Conservation (phyloP, 2,329 filamentous ascomycete genomes). For the Intubia oerlemansii region DNA sequence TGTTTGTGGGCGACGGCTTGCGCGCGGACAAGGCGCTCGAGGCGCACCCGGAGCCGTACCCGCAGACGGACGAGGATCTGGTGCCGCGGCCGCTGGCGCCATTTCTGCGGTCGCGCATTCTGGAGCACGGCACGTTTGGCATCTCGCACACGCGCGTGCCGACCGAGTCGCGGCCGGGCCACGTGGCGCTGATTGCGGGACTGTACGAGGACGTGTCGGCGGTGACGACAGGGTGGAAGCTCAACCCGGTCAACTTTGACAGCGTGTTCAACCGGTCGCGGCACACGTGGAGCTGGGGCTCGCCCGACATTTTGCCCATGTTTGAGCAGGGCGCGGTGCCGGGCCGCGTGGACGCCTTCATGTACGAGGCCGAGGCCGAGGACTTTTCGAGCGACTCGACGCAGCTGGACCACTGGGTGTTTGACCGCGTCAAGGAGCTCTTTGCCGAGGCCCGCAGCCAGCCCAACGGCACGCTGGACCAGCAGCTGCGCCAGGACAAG, state of each 20-base stretch:
- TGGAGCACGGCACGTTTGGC: constrained; percentile 83
- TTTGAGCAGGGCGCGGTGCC: constrained; percentile 83
- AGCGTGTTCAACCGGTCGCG: constrained; percentile 93
- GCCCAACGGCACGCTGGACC: constrained; percentile 59
- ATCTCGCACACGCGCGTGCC: constrained; percentile 94
- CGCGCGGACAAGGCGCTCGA: constrained; percentile 97
- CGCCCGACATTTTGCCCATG: constrained; percentile 93
- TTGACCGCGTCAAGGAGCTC: constrained; percentile 74
- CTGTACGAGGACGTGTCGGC: constrained; percentile 96
- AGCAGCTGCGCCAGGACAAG: constrained; percentile 59
- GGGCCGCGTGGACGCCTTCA: constrained; percentile 70
- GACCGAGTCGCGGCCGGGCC: constrained; percentile 86
- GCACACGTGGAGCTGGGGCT: constrained; percentile 99
- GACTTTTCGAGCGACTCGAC: constrained; percentile 74
- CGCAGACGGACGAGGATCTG: constrained; percentile 41
- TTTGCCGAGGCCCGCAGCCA: constrained; percentile 59
- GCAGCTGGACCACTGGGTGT: constrained; percentile 81
- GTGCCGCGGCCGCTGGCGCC: constrained; percentile 65
- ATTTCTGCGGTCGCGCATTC: constrained; percentile 71
- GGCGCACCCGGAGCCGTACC: constrained; percentile 71
- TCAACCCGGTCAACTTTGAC: constrained; percentile 96
- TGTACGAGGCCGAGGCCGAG: constrained; percentile 66
- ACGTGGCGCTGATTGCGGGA: constrained; percentile 90
- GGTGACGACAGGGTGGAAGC: constrained; percentile 93
- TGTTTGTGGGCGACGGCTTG: constrained; percentile 86